Percentiles rank a stretch among this genome's conserved stretches.
Evolutionary conservation across 805 yeast genomes (phyloP).

Genomic region (Starmerella stigmatis): DNA sequence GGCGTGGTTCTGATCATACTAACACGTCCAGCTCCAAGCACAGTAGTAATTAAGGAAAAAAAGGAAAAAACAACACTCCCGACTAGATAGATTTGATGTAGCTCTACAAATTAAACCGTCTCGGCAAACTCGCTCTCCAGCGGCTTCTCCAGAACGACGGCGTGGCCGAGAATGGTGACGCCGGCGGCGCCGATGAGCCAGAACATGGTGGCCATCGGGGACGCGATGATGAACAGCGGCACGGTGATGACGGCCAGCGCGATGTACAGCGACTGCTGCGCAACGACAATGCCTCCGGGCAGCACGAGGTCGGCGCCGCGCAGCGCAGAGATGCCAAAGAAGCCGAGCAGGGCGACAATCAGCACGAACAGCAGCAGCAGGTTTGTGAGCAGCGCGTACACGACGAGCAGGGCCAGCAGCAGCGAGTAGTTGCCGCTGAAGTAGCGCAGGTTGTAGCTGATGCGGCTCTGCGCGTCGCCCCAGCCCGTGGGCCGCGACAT

Average conservation of each 20-base stretch:
- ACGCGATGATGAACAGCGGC: constrained; percentile 76
- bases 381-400: constrained; percentile 84
- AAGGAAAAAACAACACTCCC: not conserved
- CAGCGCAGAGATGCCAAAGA: constrained; percentile 65
- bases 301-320: constrained; percentile 74
- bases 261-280: constrained; percentile 68
- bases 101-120: not conserved
- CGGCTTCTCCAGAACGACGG: constrained; percentile 87
- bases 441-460: constrained; percentile 74
- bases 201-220: constrained; percentile 78
- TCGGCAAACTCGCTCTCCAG: constrained; percentile 90
- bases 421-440: constrained; percentile 78
- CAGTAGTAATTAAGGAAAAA: not conserved
- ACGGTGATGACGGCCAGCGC: constrained; percentile 63
- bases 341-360: constrained; percentile 59
- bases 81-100: not conserved
- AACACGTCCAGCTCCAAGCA: constrained; percentile 10
- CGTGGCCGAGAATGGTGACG: constrained; percentile 71
- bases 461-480: constrained; percentile 81
- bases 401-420: constrained; percentile 57
- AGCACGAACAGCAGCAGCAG: constrained; percentile 74
- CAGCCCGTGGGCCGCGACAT: constrained; percentile 83
- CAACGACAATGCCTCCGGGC: constrained; percentile 53
- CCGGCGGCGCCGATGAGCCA: constrained; percentile 88
- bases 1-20: constrained; percentile 51